Conservation (phyloP, 2,329 filamentous ascomycete species). For the Colletotrichum lupini region DNA sequence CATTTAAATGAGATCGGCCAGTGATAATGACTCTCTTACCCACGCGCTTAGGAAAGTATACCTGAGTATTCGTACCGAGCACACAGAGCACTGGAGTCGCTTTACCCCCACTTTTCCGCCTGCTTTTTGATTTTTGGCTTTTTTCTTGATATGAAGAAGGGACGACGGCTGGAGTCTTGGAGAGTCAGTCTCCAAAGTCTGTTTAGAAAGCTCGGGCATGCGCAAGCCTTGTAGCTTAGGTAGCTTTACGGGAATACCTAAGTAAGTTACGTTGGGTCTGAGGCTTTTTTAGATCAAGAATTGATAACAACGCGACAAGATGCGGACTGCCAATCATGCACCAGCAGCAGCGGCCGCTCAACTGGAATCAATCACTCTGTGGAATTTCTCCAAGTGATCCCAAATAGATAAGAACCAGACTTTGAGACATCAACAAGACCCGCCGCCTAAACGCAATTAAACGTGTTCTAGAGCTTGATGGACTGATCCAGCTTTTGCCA, state of each 20-base stretch:
- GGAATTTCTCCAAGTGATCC: not conserved
- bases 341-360: not conserved
- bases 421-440: not conserved
- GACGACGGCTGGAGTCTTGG: not conserved
- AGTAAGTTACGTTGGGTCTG: not conserved
- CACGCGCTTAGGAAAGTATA: constrained; percentile 1
- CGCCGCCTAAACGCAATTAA: not conserved
- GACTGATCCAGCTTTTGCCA: no score
- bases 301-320: not conserved
- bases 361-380: not conserved
- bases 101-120: constrained; percentile 7
- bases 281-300: not conserved
- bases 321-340: not conserved
- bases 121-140: not conserved
- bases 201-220: not conserved
- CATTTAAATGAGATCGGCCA: constrained; percentile 28
- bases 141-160: not conserved
- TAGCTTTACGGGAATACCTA: no score
- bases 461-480: not conserved
- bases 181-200: not conserved
- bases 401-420: not conserved
- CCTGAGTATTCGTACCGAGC: not conserved
- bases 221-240: not conserved
- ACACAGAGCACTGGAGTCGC: not conserved
- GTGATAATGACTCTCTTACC: constrained; percentile 18